A percentile compares a stretch with the other conserved stretches of the same genome.
These are phyloP conservation scores for Lasiosphaeria miniovina DNA, from an alignment of 495 filamentous ascomycete species.

Conservation along the genomic window DNA sequence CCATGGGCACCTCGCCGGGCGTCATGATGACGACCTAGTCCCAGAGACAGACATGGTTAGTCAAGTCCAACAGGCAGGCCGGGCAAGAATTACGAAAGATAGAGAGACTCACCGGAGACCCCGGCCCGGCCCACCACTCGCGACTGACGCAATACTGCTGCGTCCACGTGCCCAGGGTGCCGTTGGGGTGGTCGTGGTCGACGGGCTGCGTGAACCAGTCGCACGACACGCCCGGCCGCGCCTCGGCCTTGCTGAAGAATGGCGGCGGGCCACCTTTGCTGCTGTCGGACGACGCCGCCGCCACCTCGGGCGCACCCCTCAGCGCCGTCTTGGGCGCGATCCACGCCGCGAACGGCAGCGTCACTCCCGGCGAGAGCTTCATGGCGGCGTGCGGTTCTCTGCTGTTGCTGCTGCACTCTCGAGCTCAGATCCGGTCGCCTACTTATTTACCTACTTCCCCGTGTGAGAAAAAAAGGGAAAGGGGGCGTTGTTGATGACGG, in stretches of 20 bases:
- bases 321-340: constrained; percentile 16
- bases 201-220: constrained; percentile 26
- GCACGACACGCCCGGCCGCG: constrained; percentile 13
- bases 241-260: constrained; percentile 9
- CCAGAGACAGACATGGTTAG: background rate
- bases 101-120: constrained; percentile 17
- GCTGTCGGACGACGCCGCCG: background rate
- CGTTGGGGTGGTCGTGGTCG: constrained; percentile 20
- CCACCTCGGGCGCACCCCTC: constrained; percentile 10
- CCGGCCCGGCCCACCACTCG: constrained; percentile 20
- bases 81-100: background rate
- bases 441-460: background rate
- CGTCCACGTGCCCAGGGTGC: constrained; percentile 17
- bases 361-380: constrained; percentile 17
- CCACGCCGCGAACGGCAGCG: constrained; percentile 21
- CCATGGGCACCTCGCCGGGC: constrained; percentile 53
- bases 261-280: no score
- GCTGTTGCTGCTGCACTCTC: background rate
- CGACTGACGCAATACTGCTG: constrained; percentile 27
- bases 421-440: background rate
- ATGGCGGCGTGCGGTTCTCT: constrained; percentile 2
- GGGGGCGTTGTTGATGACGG: no score
- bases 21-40: constrained; percentile 52
- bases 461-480: no score
- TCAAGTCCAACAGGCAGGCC: background rate